phyloP scores from a whole-genome alignment of 441 rosid species.

The Eruca vesicaria region DNA sequence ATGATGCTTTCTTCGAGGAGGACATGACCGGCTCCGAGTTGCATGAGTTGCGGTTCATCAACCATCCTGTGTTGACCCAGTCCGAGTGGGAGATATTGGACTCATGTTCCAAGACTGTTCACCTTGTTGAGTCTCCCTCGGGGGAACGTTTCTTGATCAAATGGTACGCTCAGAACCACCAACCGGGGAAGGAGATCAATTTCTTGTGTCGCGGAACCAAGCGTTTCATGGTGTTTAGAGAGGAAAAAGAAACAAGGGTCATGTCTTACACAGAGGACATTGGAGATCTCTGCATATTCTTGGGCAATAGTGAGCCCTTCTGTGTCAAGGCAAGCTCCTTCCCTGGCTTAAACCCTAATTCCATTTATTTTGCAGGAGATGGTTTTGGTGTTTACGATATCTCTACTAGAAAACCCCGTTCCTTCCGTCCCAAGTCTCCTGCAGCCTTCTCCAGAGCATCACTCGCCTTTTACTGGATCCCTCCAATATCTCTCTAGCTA shows the following conservation, averaged over 20 bases:
- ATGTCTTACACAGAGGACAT: slow-evolving; percentile 24
- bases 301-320: slow-evolving; percentile 16
- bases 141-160: slow-evolving; percentile 10
- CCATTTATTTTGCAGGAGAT: slow-evolving; percentile 4
- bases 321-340: slow-evolving; percentile 17
- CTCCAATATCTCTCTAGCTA: background rate
- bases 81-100: slow-evolving; percentile 8
- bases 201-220: slow-evolving; percentile 16
- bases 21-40: background rate
- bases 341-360: slow-evolving; percentile 24
- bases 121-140: slow-evolving; percentile 14
- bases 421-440: slow-evolving; percentile 11
- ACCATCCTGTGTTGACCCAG: slow-evolving; percentile 4
- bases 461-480: background rate
- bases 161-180: slow-evolving; percentile 15
- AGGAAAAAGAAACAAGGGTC: background rate
- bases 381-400: slow-evolving; percentile 9
- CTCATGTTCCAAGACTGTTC: background rate
- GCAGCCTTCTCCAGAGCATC: background rate
- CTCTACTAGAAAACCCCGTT: slow-evolving; percentile 5
- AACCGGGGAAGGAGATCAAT: background rate
- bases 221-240: slow-evolving; percentile 24
- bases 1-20: background rate
- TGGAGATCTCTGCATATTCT: slow-evolving; percentile 24
- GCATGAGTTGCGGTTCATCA: background rate